Evolutionary conservation across 2,329 filamentous ascomycete species (phyloP), one percentile per base, ranked within the genome.

Genomic region (Aspergillus amoenus): DNA sequence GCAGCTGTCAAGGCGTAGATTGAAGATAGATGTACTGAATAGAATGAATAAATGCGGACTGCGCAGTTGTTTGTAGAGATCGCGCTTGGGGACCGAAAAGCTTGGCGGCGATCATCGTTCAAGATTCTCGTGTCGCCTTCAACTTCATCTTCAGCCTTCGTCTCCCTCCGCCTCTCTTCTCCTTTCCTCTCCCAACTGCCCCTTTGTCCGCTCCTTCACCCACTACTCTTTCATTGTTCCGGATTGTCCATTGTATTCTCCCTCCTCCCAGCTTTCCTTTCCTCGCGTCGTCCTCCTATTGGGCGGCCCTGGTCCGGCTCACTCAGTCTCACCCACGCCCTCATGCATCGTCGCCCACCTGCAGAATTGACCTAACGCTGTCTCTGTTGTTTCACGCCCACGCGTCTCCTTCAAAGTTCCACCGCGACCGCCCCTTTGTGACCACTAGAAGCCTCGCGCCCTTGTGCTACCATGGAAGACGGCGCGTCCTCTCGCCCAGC

Each of bases 401-500:
- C 63, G 63, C 61, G 61, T 62, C 43, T 55, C 49, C 34, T 27
- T 43, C 37, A 46, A 37, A 43, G 44, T 45, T 41, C 22, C 51
- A 56, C 56, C 51, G 48, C 52, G 41, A 52, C 46, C 30, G 27
- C 12, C 39, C 30, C 18, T 42, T 21, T 42, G 18, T 50, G 45
- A 17, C 52, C 50, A 43, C 46, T 45, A 39, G 22, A 44, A 22
- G 18, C 44, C 52, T 57, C 53, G 56, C 53, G 42, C 56, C 49
- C 15, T 45, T 55, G 65, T 61, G 60, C 50, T 59, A 63, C 61
- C 60, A 68, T 68, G 65, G 64, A 64, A 5, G 63, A 68, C 59
- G 43, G 54, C 52, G 57, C 57, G 50, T 64, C 65, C 46, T 46
- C 64, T 53, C 63, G 59, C 58, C 64, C 73, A 66, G 64, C 70